Evolutionary conservation across 177 flowering plant species (phyloP), one percentile per base, ranked within the genome.

Genomic region (Vitis hybrid): DNA sequence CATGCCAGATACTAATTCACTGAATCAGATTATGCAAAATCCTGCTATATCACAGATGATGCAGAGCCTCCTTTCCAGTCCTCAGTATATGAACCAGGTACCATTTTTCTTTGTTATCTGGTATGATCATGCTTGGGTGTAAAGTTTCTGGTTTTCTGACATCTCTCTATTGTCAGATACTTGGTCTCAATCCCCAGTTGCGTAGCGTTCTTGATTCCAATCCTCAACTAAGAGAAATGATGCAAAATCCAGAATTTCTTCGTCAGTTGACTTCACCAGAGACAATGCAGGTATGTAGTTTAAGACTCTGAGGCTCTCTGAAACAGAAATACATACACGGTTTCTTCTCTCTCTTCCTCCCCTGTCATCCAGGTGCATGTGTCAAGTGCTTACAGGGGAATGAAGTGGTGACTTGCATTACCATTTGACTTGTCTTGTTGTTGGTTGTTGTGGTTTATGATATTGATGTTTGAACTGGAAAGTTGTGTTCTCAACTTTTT

Each of bases 41-140:
- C 98, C 98, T 61, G 91, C 88, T 64, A 61, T 95, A 18, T 75
- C 91, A 23, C 97, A 93, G 74, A 89, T 91, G 82, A 85, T 87
- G 90, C 97, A 95, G 72, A 88, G 84, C 82, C 52, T 95, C 56
- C 77, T 93, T 18, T 91, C 99, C 15, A 87, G 90, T 64, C 97
- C 99, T 59, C 93, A 95, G 71, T 85, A 90, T 74, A 83, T 93
- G 91, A 91, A 90, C 68, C 96, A 93, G 93, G 98, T 92, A 80
- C 12, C 13, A 5, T 2, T 19, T 23, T 51, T 8, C 30, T 52
- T 10, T 54, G 23, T 45, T 57, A 52, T 19, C 18, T 48, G 13
- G 19, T 11, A 4, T 21, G 49, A 1, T 60, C 10, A 6, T 60
- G 60, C 6, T 52, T 70, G 57, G 10, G 56, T 10, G 6, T 34